phyloP scores from a whole-genome alignment of 768 basidiomycete species.

The Boletus sensibilis region DNA sequence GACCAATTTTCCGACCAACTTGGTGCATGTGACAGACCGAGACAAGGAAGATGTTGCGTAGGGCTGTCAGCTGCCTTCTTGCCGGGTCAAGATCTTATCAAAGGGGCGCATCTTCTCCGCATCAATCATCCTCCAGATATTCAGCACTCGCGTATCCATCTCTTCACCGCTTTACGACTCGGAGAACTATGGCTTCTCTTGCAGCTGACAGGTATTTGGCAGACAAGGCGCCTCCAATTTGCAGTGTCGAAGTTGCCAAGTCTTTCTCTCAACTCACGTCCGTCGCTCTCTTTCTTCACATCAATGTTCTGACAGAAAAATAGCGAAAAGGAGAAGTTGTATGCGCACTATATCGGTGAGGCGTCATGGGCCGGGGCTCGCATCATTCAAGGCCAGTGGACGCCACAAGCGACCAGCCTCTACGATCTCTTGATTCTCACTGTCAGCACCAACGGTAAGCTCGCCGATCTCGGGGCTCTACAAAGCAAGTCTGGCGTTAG shows the following conservation, averaged over 20 bases:
- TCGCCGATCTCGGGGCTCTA: slow-evolving; percentile 56
- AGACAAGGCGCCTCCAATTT: slow-evolving; percentile 74
- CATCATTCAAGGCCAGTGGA: slow-evolving; percentile 86
- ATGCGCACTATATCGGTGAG: slow-evolving; percentile 66
- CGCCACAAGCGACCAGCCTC: slow-evolving; percentile 61
- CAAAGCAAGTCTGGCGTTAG: slow-evolving; percentile 53
- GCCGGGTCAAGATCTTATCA: slow-evolving; percentile 14
- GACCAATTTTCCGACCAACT: no score
- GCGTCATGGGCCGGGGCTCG: slow-evolving; percentile 85
- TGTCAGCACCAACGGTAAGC: slow-evolving; percentile 59
- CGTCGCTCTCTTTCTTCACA: slow-evolving; percentile 2
- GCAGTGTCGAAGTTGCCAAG: slow-evolving; percentile 63
- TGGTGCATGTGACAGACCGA: not conserved
- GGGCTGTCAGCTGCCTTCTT: slow-evolving; percentile 4
- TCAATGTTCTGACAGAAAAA: slow-evolving; percentile 3
- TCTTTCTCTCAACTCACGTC: slow-evolving; percentile 72
- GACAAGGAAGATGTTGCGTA: slow-evolving; percentile 8
- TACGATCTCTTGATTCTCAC: slow-evolving; percentile 70
- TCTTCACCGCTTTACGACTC: not conserved
- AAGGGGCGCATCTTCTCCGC: not conserved
- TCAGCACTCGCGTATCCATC: not conserved
- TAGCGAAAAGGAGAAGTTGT: slow-evolving; percentile 74
- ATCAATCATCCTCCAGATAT: slow-evolving; percentile 15
- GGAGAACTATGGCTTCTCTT: slow-evolving; percentile 35
- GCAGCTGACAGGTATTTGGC: slow-evolving; percentile 65